Evolutionary conservation across 31 red algal species (phyloP), one percentile per base, ranked within the genome.

Genomic region (Porphyra umbilicalis): DNA sequence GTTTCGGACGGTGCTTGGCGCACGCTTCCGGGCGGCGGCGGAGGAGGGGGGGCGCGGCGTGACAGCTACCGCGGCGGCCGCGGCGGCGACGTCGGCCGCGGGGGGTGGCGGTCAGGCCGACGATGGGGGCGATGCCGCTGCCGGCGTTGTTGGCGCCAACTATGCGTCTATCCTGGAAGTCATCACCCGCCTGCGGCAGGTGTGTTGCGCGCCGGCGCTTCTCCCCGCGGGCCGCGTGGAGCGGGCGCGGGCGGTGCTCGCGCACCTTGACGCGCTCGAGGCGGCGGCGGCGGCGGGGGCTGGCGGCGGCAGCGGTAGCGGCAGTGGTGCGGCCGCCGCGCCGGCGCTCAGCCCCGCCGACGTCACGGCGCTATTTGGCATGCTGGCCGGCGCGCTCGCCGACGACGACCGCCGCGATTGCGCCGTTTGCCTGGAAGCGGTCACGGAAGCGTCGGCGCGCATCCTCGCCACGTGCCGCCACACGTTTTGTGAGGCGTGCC

Each of bases 151-250:
- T 29, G 25, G 57, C 57, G 57, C 57, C 57, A 18, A 71, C 57
- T 29, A 7, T 7, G 25, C 57, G 18, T 71, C 57, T 29, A 71
- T 44, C 33, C 80, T 82, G 10, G 35, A 37, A n/a, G 36, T 34
- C 36, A 38, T 82, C 33, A 18, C 29, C 38, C 80, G 80, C 29
- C 80, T 85, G 44, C 83, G 83, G n/a, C 83, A 79, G 75, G n/a
- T 39, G 29, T 78, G 74, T 79, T 78, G 67, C 38, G 35, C 76
- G n/a, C 83, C 83, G 25, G 34, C 75, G 30, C 46, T 85, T 14
- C 35, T 85, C 2, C 34, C 75, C 25, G 20, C 74, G 75, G 18
- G 29, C 16, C 79, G 33, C 16, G 4, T 77, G 74, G n/a, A 35
- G 0, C 44, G 35, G 20, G 35, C 75, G 15, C 79, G 75, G 14